Percentiles rank a stretch among this genome's conserved stretches.
Conservation (phyloP, 805 yeast species). For the Metschnikowia koreensis region DNA sequence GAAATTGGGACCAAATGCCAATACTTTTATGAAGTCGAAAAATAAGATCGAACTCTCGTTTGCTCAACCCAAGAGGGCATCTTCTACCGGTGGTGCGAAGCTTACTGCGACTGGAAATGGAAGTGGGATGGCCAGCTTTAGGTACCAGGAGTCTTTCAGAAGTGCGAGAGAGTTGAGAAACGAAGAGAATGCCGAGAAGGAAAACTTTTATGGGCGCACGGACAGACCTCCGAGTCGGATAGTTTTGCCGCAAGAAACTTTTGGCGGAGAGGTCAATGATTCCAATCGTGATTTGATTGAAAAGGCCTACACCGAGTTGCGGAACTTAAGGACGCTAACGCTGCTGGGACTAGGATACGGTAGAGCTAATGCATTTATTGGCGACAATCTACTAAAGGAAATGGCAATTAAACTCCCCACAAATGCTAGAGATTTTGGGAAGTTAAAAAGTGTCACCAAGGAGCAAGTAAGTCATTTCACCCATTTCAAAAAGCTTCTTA, state of each 20-base stretch:
- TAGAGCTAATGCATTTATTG: slow-evolving; percentile 21
- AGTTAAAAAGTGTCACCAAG: slow-evolving; percentile 34
- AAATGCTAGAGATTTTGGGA: slow-evolving; percentile 44
- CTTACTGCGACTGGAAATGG: slow-evolving; percentile 16
- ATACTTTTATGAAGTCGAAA: slow-evolving; percentile 42
- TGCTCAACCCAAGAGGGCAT: slow-evolving; percentile 21
- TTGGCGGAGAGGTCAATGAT: slow-evolving; percentile 16
- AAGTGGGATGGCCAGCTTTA: slow-evolving; percentile 15
- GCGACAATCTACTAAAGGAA: slow-evolving; percentile 44
- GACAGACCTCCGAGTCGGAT: slow-evolving; percentile 20
- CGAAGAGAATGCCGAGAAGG: slow-evolving; percentile 12
- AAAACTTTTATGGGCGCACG: slow-evolving; percentile 3
- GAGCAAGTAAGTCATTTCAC: slow-evolving; percentile 33
- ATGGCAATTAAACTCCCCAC: slow-evolving; percentile 57
- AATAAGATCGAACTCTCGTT: slow-evolving; percentile 54
- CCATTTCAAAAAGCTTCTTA: slow-evolving; percentile 39
- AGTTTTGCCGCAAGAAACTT: slow-evolving; percentile 20
- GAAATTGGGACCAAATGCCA: slow-evolving; percentile 56
- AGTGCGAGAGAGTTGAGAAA: slow-evolving; percentile 22
- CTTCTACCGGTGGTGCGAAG: slow-evolving; percentile 3
- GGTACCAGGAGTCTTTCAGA: slow-evolving; percentile 26
- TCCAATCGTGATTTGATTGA: slow-evolving; percentile 26
- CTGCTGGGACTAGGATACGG: slow-evolving; percentile 40
- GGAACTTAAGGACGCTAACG: slow-evolving; percentile 41
- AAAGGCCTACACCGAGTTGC: slow-evolving; percentile 33